These are phyloP conservation scores for Phytophthora aleatoria DNA, from an alignment of 352 stramenopile genomes.

Conservation along the genomic window DNA sequence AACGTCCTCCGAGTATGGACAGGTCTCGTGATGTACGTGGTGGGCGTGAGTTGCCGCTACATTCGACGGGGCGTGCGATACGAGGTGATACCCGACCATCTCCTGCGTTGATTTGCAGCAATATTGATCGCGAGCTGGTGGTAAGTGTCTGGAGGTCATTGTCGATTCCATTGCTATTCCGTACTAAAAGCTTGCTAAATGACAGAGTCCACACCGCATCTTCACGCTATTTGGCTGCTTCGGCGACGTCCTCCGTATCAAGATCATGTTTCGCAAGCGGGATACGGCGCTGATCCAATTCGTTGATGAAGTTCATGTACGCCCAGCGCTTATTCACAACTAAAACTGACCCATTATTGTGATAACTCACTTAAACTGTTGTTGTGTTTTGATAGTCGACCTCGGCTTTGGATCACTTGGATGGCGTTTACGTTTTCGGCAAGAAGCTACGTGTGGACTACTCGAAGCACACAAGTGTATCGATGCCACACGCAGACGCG, in stretches of 20 bases:
- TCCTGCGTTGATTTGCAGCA: conserved; percentile 84
- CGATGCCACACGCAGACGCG: conserved; percentile 80
- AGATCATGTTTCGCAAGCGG: conserved; percentile 89
- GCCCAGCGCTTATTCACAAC: conserved; percentile 8
- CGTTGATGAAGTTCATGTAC: conserved; percentile 72
- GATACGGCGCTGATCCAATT: conserved; percentile 86
- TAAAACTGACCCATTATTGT: neutral
- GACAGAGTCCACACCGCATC: conserved; percentile 60
- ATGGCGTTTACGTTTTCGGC: conserved; percentile 74
- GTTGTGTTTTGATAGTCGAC: conserved; percentile 47
- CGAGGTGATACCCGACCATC: conserved; percentile 61
- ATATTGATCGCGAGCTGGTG: conserved; percentile 70
- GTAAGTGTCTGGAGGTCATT: conserved; percentile 34
- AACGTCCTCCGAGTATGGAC: conserved; percentile 26
- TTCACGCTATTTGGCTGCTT: conserved; percentile 89
- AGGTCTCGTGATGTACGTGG: conserved; percentile 31
- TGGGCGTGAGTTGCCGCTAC: conserved; percentile 42
- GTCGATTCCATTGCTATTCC: neutral
- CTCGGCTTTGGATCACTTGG: conserved; percentile 76
- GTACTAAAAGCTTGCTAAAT: neutral
- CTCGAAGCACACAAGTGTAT: conserved; percentile 82
- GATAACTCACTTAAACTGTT: conserved; percentile 17
- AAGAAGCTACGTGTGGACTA: conserved; percentile 85
- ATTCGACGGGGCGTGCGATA: conserved; percentile 67
- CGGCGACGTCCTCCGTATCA: conserved; percentile 82